Conservation (phyloP, 73 alveolate species). For the Diophrys appendiculata region DNA sequence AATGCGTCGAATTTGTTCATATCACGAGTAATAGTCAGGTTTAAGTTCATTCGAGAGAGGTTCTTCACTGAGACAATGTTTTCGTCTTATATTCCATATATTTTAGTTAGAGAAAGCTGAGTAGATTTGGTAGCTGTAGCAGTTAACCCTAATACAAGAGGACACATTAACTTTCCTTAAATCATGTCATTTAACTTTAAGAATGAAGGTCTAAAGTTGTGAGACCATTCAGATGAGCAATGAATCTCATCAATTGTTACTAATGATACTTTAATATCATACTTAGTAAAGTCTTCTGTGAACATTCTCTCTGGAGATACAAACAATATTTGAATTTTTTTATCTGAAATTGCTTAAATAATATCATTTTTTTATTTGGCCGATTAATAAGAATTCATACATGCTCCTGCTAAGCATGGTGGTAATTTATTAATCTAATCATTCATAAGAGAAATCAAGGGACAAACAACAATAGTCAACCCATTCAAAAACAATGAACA, state of each 20-base stretch:
- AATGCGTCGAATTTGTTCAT: slow-evolving; percentile 65
- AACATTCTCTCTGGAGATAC: slow-evolving; percentile 92
- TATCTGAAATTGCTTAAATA: slow-evolving; percentile 66
- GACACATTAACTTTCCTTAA: slow-evolving; percentile 50
- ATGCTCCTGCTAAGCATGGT: slow-evolving; percentile 86
- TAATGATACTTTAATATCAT: slow-evolving; percentile 75
- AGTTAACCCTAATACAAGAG: slow-evolving; percentile 68
- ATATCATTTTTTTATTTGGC: slow-evolving; percentile 72
- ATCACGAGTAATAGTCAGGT: slow-evolving; percentile 79
- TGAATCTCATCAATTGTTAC: slow-evolving; percentile 95
- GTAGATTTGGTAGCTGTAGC: slow-evolving; percentile 69
- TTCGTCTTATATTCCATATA: slow-evolving; percentile 54
- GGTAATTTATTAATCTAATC: slow-evolving; percentile 88
- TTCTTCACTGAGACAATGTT: slow-evolving; percentile 53
- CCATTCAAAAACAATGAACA: slow-evolving; percentile 83
- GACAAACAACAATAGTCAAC: slow-evolving; percentile 83
- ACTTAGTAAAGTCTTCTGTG: slow-evolving; percentile 77
- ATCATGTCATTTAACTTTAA: slow-evolving; percentile 74
- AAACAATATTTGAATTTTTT: slow-evolving; percentile 78
- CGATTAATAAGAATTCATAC: slow-evolving; percentile 84
- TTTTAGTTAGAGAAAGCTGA: slow-evolving; percentile 38
- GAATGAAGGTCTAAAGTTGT: slow-evolving; percentile 91
- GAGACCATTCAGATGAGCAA: slow-evolving; percentile 89
- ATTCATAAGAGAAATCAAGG: slow-evolving; percentile 88
- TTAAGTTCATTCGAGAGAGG: slow-evolving; percentile 65